phyloP scores from a whole-genome alignment of 2,329 filamentous ascomycete species.

The Orbilia blumenaviensis region DNA sequence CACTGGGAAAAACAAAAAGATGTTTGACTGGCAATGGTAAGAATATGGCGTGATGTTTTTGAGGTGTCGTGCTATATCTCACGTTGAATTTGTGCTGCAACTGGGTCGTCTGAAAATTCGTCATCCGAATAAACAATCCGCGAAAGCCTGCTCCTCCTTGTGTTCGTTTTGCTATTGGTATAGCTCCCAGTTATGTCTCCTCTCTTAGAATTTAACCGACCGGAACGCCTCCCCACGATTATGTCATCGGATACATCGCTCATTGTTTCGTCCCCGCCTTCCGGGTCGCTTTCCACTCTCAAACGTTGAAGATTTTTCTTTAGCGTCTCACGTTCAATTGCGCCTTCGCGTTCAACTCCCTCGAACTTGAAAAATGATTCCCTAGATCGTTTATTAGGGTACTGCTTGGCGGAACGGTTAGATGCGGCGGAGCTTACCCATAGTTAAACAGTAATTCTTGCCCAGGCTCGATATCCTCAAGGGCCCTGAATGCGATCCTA shows the following conservation, averaged over 20 bases:
- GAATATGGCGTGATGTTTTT: no score
- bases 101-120: not conserved
- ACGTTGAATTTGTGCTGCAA: not conserved
- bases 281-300: constrained; percentile 6
- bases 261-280: not conserved
- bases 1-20: no score
- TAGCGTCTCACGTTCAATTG: constrained; percentile 1
- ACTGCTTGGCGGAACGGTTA: not conserved
- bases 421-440: constrained; percentile 61
- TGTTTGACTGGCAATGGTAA: no score
- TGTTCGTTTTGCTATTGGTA: not conserved
- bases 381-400: not conserved
- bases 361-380: constrained; percentile 26
- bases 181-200: not conserved
- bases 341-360: constrained; percentile 28
- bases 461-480: constrained; percentile 72
- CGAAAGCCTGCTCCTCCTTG: not conserved
- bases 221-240: no score
- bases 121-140: not conserved
- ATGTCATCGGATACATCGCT: not conserved
- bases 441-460: constrained; percentile 87
- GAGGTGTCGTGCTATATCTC: not conserved
- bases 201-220: no score
- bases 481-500: constrained; percentile 77
- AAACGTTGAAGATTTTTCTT: constrained; percentile 20